These are phyloP conservation scores for Tulasnella calospora DNA, from an alignment of 768 basidiomycete genomes.

Conservation along the genomic window DNA sequence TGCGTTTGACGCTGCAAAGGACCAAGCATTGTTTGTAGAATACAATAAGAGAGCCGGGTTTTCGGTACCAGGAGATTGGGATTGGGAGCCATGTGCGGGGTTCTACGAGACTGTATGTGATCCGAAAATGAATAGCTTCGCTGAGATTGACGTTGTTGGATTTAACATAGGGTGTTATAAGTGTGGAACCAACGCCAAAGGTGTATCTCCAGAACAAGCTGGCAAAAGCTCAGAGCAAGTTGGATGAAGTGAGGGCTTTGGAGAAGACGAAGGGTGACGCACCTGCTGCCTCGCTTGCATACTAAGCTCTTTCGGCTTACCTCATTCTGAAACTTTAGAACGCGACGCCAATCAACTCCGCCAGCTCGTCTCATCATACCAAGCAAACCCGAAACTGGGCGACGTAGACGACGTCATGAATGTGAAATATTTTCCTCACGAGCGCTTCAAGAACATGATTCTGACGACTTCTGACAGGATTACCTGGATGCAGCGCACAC, in stretches of 20 bases:
- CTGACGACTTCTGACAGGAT: slow-evolving; percentile 41
- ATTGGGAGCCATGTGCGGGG: slow-evolving; percentile 65
- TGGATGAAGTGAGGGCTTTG: slow-evolving; percentile 56
- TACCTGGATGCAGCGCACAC: slow-evolving; percentile 62
- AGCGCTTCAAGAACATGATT: not conserved
- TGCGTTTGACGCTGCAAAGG: slow-evolving; percentile 52
- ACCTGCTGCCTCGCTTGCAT: slow-evolving; percentile 31
- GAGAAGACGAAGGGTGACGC: slow-evolving; percentile 56
- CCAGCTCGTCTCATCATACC: slow-evolving; percentile 47
- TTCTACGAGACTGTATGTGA: slow-evolving; percentile 70
- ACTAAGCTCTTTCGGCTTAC: not conserved
- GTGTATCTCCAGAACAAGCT: slow-evolving; percentile 78
- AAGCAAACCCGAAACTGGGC: slow-evolving; percentile 49
- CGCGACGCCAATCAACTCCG: slow-evolving; percentile 51
- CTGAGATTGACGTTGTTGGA: not conserved
- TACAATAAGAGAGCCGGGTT: slow-evolving; percentile 60
- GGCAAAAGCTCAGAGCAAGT: slow-evolving; percentile 51
- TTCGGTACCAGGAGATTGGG: slow-evolving; percentile 58
- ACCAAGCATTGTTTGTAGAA: slow-evolving; percentile 68
- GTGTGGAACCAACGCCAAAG: slow-evolving; percentile 63
- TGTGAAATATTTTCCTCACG: slow-evolving; percentile 37
- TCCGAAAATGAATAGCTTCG: not conserved
- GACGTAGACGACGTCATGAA: slow-evolving; percentile 55
- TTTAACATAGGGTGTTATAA: slow-evolving; percentile 50
- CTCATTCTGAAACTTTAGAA: slow-evolving; percentile 34